Base-by-base conservation (phyloP, 139 green algal species). In the Chlamydomonas eustigma region DNA sequence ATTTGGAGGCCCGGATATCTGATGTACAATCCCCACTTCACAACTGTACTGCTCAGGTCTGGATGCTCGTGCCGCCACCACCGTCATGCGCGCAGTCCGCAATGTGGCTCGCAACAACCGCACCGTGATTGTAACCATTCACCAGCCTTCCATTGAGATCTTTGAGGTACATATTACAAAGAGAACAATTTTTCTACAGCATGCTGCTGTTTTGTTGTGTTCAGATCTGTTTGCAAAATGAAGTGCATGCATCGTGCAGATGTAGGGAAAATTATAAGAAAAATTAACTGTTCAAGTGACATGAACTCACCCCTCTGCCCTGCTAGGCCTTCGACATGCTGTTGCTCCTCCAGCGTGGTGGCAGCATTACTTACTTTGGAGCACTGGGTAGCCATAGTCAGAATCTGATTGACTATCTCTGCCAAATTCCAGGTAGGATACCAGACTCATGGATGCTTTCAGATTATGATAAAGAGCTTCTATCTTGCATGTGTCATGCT, bases 41-140 rank as follows among this genome's bases (percentile, higher is more conserved):
- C 18, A 58, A 12, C 58, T 8, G 6, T 32, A 32, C 25, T 32
- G 22, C 58, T 25, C 76, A 76, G 93, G 93, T 4, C 85, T 97
- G 72, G 92, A 97, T 71, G 87, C 89, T 1, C 77, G 89, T 18
- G 88, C 93, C 1, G 93, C 93, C 3, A 82, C 91, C 34, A 90
- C 93, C 30, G 93, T 97, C 0, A 94, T 97, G 80, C 79, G 84
- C 4, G 86, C 87, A 0, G 85, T 97, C 50, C 74, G 74, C 64
- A 96, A 94, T 58, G 91, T 96, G 18, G 91, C 85, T 8, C 68
- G 83, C 51, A 90, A 82, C 5, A 87, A 89, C 18, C 84, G 92
- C 52, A 94, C 93, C 1, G 87, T 97, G 6, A 88, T 96, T 18
- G 90, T 91, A n/a, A 97, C 91, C 63, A 95, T 97, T 68, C 93